phyloP scores from a whole-genome alignment of 1,284 basidiomycete species.

The Athelia psychrophila region DNA sequence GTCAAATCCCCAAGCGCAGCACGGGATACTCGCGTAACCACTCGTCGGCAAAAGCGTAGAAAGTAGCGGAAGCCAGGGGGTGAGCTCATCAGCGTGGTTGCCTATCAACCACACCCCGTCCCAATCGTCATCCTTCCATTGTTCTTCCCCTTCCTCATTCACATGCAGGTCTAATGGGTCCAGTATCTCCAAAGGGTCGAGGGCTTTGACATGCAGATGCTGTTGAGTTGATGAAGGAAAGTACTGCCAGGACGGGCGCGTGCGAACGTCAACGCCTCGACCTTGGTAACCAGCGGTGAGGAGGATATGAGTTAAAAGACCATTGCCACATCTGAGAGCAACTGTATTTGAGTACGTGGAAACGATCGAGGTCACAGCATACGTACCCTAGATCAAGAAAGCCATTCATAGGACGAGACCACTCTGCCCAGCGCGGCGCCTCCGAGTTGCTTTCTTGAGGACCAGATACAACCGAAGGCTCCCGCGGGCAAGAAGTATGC shows the following conservation, averaged over 20 bases:
- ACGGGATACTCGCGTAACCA: conserved; percentile 89
- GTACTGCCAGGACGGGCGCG: conserved; percentile 75
- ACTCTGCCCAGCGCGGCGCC: conserved; percentile 56
- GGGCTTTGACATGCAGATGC: conserved; percentile 58
- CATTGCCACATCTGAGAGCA: conserved; percentile 75
- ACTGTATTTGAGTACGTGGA: not conserved
- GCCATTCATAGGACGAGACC: conserved; percentile 79
- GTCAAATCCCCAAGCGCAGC: conserved; percentile 83
- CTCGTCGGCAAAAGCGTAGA: conserved; percentile 57
- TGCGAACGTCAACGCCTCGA: conserved; percentile 81
- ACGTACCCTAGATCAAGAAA: conserved; percentile 88
- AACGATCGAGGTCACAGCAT: not conserved
- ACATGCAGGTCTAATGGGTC: conserved; percentile 5
- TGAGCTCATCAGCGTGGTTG: conserved; percentile 96
- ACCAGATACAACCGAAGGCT: too few relatives aligned
- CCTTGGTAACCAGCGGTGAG: conserved; percentile 82
- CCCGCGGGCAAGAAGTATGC: too few relatives aligned
- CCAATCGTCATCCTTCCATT: conserved; percentile 19
- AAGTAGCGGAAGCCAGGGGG: conserved; percentile 83
- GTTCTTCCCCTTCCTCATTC: too few relatives aligned
- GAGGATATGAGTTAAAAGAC: conserved; percentile 85
- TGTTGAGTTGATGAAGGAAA: conserved; percentile 64
- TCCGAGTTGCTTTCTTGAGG: conserved; percentile 7
- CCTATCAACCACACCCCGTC: conserved; percentile 79
- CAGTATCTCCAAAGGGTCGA: conserved; percentile 46